These are phyloP conservation scores for Psidium friedrichsthalianum DNA, from an alignment of 345 rosid species.

Conservation along the genomic window DNA sequence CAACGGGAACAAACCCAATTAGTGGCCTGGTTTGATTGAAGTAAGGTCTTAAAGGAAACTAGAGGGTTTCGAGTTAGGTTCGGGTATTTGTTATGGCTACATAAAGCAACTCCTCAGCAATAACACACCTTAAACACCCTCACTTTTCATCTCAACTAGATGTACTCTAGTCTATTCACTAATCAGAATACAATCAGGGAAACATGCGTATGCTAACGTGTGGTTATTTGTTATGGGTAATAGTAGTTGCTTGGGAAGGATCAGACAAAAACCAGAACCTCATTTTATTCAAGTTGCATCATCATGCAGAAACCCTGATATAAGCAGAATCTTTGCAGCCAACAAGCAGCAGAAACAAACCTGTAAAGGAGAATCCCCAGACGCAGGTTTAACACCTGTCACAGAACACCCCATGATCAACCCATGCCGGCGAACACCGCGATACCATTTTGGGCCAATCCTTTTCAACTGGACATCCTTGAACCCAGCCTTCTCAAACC, in stretches of 20 bases:
- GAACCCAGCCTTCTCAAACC: constrained; percentile 93
- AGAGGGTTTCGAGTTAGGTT: not conserved
- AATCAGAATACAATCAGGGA: not conserved
- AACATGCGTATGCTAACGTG: not conserved
- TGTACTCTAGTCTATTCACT: not conserved
- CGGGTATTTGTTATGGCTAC: not conserved
- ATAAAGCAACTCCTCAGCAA: not conserved
- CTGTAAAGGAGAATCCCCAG: constrained; percentile 98
- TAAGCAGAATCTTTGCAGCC: not conserved
- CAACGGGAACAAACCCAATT: not conserved
- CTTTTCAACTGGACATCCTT: constrained; percentile 82
- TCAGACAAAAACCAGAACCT: not conserved
- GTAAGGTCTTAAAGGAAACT: not conserved
- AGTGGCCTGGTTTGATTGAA: not conserved
- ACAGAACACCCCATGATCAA: constrained; percentile 98
- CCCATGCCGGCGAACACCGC: constrained; percentile 96
- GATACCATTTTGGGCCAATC: constrained; percentile 99
- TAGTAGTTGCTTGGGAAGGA: not conserved
- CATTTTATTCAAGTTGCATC: not conserved
- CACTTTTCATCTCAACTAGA: not conserved
- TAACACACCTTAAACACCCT: not conserved
- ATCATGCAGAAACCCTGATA: not conserved
- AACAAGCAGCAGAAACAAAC: constrained; percentile 16
- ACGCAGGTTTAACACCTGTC: constrained; percentile 87
- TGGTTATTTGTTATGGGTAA: not conserved